phyloP scores from a whole-genome alignment of 257 asterid genomes.

The Salvia splendens region DNA sequence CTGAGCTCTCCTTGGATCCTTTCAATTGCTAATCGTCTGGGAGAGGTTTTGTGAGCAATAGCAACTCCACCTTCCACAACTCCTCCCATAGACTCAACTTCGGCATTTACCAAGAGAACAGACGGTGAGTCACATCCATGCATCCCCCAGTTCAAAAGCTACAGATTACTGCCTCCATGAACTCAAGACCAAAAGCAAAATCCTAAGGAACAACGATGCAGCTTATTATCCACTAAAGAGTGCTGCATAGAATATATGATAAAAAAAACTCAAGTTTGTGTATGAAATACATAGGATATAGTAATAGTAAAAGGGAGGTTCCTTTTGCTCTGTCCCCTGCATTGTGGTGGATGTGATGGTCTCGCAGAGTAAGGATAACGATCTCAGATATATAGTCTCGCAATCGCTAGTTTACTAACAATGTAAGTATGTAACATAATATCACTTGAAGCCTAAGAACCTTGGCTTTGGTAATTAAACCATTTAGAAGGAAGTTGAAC shows the following conservation, averaged over 20 bases:
- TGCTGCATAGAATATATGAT: conserved; percentile 6
- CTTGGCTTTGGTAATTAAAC: conserved; percentile 8
- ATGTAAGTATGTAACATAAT: conserved; percentile 6
- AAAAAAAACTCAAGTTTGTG: conserved; percentile 8
- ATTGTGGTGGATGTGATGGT: background rate
- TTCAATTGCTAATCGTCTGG: conserved; percentile 66
- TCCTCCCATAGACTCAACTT: conserved; percentile 92
- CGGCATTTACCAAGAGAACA: conserved; percentile 82
- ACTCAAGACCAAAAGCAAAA: conserved; percentile 37
- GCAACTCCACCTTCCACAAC: conserved; percentile 86
- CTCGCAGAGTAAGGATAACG: conserved; percentile 12
- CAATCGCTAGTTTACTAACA: conserved; percentile 18
- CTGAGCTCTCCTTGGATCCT: conserved; percentile 87
- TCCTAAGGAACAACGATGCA: conserved; percentile 36
- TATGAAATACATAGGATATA: conserved; percentile 9
- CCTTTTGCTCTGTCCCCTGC: background rate
- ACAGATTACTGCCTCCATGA: conserved; percentile 48
- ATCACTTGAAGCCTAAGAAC: conserved; percentile 27
- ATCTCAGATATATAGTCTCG: background rate
- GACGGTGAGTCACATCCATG: conserved; percentile 64
- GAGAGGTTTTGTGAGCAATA: conserved; percentile 70
- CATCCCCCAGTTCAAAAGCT: conserved; percentile 63
- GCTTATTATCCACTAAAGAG: conserved; percentile 9
- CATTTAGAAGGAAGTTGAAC: conserved; percentile 13
- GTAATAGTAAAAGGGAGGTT: background rate